phyloP scores from a whole-genome alignment of 371 early-diverging fungal species.

The Mortierella sp. region DNA sequence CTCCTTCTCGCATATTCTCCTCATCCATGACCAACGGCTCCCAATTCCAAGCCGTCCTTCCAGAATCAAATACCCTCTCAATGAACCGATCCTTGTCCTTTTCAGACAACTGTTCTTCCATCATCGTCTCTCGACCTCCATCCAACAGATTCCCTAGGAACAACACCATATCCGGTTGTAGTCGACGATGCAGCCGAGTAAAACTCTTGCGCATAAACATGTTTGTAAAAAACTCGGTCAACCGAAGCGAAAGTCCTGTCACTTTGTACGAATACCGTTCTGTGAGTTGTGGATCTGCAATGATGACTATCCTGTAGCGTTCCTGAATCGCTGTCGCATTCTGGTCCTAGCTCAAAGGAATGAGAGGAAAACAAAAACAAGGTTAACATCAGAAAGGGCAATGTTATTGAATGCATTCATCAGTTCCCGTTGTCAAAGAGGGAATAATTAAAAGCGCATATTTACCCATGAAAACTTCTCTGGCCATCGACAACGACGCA shows the following conservation, averaged over 20 bases:
- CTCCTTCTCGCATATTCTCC: neutral
- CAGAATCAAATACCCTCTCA: conserved; percentile 16
- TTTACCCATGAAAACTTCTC: conserved; percentile 12
- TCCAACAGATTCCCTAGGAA: conserved; percentile 90
- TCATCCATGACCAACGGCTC: conserved; percentile 40
- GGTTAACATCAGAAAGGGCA: neutral
- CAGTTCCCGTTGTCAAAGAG: neutral
- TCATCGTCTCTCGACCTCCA: conserved; percentile 73
- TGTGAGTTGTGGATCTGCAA: conserved; percentile 94
- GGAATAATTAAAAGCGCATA: neutral
- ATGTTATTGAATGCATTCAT: too few species aligned
- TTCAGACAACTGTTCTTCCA: neutral
- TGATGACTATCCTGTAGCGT: conserved; percentile 62
- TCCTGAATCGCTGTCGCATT: conserved; percentile 1
- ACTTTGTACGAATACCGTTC: conserved; percentile 85
- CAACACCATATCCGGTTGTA: conserved; percentile 72
- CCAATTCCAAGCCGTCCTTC: conserved; percentile 41
- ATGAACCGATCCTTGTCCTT: conserved; percentile 59
- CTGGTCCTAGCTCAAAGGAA: neutral
- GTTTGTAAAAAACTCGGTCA: conserved; percentile 85
- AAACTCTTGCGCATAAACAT: conserved; percentile 86
- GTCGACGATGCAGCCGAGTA: conserved; percentile 61
- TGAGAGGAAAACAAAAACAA: neutral
- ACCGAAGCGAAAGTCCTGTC: conserved; percentile 38
- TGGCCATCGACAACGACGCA: conserved; percentile 22